Percentiles rank a stretch among this genome's conserved stretches.
Evolutionary conservation across 2,329 filamentous ascomycete genomes (phyloP).

Genomic region (Fusarium algeriense): DNA sequence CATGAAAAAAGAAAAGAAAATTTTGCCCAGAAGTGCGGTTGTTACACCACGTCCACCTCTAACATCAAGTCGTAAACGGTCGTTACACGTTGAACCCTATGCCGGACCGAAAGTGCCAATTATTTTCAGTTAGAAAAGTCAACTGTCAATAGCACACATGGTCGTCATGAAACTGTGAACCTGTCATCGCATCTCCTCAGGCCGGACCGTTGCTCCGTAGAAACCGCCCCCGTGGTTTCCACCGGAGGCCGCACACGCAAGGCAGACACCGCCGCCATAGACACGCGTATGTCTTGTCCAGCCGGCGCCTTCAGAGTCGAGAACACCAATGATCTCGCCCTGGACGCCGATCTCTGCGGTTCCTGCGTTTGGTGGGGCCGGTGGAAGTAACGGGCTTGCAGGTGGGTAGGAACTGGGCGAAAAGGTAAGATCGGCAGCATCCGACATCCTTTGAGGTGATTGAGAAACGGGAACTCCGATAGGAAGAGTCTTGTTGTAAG

Average conservation of each 20-base stretch:
- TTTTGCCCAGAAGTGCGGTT: slow-evolving; percentile 33
- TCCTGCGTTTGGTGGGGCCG: slow-evolving; percentile 56
- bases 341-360: slow-evolving; percentile 57
- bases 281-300: slow-evolving; percentile 71
- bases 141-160: slow-evolving; percentile 18
- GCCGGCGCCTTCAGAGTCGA: slow-evolving; percentile 61
- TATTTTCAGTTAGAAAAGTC: slow-evolving; percentile 4
- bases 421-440: slow-evolving; percentile 51
- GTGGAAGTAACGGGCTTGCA: slow-evolving; percentile 61
- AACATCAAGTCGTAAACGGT: slow-evolving; percentile 43
- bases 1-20: slow-evolving; percentile 19
- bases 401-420: slow-evolving; percentile 65
- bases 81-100: slow-evolving; percentile 32
- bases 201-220: slow-evolving; percentile 66
- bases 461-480: slow-evolving; percentile 50
- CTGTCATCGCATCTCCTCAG: slow-evolving; percentile 62
- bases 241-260: slow-evolving; percentile 65
- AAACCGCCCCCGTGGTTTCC: slow-evolving; percentile 60
- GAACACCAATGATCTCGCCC: slow-evolving; percentile 64
- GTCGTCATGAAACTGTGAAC: slow-evolving; percentile 2
- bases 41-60: slow-evolving; percentile 34
- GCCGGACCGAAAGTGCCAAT: slow-evolving; percentile 13
- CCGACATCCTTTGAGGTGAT: slow-evolving; percentile 38
- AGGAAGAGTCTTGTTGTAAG: slow-evolving; percentile 58
- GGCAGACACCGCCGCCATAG: slow-evolving; percentile 69